phyloP scores from a whole-genome alignment of 306 rosid genomes.

The Begonia loranthoides region DNA sequence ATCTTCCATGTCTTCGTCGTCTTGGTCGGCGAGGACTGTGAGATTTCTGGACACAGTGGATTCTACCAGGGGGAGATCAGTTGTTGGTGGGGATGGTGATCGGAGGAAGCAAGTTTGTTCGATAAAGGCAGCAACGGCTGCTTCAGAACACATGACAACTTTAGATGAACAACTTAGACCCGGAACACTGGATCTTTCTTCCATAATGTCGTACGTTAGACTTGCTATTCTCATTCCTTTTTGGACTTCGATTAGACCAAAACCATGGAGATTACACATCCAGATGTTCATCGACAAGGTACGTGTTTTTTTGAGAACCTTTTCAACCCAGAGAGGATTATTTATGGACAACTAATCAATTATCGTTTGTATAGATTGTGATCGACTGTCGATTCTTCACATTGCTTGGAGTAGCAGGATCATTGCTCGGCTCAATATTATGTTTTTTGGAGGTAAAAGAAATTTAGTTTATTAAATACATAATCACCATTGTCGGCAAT shows the following conservation, averaged over 20 bases:
- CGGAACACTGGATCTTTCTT: slow-evolving; percentile 12
- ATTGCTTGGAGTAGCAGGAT: slow-evolving; percentile 35
- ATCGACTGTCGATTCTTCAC: slow-evolving; percentile 42
- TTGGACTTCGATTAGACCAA: slow-evolving; percentile 7
- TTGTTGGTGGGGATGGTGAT: neutral
- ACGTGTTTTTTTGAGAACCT: neutral
- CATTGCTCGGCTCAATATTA: slow-evolving; percentile 32
- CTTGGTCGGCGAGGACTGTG: slow-evolving; percentile 1
- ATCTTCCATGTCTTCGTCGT: slow-evolving; percentile 13
- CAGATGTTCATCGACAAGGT: slow-evolving; percentile 43
- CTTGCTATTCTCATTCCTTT: slow-evolving; percentile 8
- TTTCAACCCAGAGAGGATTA: neutral
- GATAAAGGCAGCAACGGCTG: slow-evolving; percentile 8
- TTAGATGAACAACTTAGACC: neutral
- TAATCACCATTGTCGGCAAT: neutral
- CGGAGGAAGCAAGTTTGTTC: slow-evolving; percentile 2
- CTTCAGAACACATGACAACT: neutral
- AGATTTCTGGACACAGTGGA: slow-evolving; percentile 6
- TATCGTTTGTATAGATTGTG: slow-evolving; percentile 19
- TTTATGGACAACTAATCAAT: neutral
- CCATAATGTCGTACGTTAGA: slow-evolving; percentile 3
- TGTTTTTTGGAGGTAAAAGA: slow-evolving; percentile 33
- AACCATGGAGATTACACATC: slow-evolving; percentile 2
- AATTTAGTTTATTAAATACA: neutral
- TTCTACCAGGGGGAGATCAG: neutral